A percentile compares a stretch with the other conserved stretches of the same genome.
Evolutionary conservation across 352 stramenopile genomes (phyloP).

Genomic region (Pilasporangium apinafurcum): DNA sequence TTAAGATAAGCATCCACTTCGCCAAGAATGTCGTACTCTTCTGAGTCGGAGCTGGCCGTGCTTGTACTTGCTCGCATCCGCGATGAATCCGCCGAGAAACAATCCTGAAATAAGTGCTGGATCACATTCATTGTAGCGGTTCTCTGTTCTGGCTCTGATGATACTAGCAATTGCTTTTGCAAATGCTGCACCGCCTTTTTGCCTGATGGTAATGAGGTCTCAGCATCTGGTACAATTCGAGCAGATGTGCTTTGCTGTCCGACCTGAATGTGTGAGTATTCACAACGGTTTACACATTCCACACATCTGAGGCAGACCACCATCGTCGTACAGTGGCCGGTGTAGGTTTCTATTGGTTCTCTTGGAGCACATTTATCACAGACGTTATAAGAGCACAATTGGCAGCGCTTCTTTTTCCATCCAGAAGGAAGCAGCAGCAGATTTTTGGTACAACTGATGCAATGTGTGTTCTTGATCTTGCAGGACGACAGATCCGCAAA

Average conservation of each 20-base stretch:
- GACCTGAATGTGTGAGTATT: slow-evolving; percentile 38
- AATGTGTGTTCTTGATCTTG: slow-evolving; percentile 16
- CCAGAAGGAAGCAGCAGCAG: slow-evolving; percentile 21
- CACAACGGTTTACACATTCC: slow-evolving; percentile 38
- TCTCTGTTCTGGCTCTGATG: slow-evolving; percentile 16
- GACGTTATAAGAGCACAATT: slow-evolving; percentile 44
- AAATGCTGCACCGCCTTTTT: slow-evolving; percentile 11
- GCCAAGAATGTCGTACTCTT: slow-evolving; percentile 4
- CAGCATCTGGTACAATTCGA: slow-evolving; percentile 7
- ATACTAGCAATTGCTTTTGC: slow-evolving; percentile 9
- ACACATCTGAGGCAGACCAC: slow-evolving; percentile 44
- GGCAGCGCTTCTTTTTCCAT: slow-evolving; percentile 42
- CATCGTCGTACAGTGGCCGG: slow-evolving; percentile 27
- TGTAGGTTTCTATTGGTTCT: slow-evolving; percentile 34
- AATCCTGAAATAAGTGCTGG: slow-evolving; percentile 22
- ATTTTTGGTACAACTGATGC: slow-evolving; percentile 16
- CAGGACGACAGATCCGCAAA: slow-evolving; percentile 16
- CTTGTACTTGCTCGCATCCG: background rate
- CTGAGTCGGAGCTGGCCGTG: slow-evolving; percentile 4
- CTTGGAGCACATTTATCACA: slow-evolving; percentile 35
- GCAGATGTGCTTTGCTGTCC: slow-evolving; percentile 11
- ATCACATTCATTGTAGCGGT: slow-evolving; percentile 56
- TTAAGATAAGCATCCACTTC: slow-evolving; percentile 6
- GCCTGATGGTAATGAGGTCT: background rate
- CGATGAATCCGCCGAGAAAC: background rate